These are phyloP conservation scores for Calonectria multiphialidica DNA, from an alignment of 2,329 filamentous ascomycete genomes.

Conservation along the genomic window DNA sequence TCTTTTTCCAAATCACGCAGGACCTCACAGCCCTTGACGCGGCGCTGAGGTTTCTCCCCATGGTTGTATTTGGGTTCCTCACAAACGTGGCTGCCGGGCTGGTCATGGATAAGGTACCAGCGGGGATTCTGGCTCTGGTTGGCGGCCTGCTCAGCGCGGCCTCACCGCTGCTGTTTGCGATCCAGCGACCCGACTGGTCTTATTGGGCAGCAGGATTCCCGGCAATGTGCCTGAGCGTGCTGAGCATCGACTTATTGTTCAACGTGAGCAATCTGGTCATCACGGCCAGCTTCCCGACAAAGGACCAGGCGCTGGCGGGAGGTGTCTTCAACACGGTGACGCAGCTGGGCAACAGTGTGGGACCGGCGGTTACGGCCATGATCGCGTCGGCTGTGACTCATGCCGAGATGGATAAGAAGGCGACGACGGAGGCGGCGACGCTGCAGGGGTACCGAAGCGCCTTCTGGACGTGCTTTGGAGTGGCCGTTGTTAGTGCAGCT, in stretches of 20 bases:
- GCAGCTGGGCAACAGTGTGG: slow-evolving; percentile 20
- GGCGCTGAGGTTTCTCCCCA: slow-evolving; percentile 17
- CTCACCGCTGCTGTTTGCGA: slow-evolving; percentile 23
- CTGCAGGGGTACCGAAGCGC: slow-evolving; percentile 20
- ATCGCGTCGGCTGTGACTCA: slow-evolving; percentile 21
- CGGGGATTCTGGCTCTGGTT: slow-evolving; percentile 7
- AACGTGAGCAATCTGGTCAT: slow-evolving; percentile 84
- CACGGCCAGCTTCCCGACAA: slow-evolving; percentile 75
- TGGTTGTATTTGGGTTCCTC: slow-evolving; percentile 7
- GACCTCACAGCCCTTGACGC: slow-evolving; percentile 2
- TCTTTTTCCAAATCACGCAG: slow-evolving; percentile 27
- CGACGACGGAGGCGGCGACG: neutral
- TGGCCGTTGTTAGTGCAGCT: neutral
- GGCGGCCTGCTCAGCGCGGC: slow-evolving; percentile 10
- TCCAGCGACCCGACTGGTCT: slow-evolving; percentile 14
- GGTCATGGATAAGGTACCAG: slow-evolving; percentile 15
- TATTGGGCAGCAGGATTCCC: slow-evolving; percentile 85
- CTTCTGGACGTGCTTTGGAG: slow-evolving; percentile 19
- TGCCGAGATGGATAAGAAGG: slow-evolving; percentile 8
- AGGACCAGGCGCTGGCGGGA: slow-evolving; percentile 78
- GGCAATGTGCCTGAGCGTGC: slow-evolving; percentile 74
- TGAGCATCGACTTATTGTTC: slow-evolving; percentile 82
- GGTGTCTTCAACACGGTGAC: slow-evolving; percentile 45
- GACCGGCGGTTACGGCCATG: slow-evolving; percentile 24
- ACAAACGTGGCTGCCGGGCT: slow-evolving; percentile 19